Conservation (phyloP, 2,329 filamentous ascomycete genomes). For the Aspergillus brunneoviolaceus region DNA sequence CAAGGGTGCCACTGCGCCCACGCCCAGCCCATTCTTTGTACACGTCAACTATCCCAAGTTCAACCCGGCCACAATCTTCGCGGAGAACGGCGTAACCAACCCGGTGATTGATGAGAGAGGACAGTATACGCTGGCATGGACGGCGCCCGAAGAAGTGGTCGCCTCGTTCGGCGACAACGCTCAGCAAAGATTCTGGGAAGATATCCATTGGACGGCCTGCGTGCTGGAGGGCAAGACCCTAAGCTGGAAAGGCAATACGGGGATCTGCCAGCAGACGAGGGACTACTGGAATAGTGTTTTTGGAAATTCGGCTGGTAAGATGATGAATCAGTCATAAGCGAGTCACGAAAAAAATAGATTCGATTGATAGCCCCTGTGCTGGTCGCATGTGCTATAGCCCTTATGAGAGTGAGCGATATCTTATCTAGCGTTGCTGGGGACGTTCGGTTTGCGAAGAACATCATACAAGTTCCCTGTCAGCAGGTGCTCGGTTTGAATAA, state of each 20-base stretch:
- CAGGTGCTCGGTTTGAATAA: too few species aligned
- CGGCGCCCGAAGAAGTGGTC: conserved; percentile 22
- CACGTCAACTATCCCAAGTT: conserved; percentile 34
- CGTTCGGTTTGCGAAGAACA: too few species aligned
- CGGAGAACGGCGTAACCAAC: background rate
- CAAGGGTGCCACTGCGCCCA: conserved; percentile 29
- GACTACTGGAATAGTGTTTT: conserved; percentile 25
- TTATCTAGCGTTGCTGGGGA: too few species aligned
- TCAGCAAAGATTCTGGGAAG: conserved; percentile 35
- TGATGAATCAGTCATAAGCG: background rate
- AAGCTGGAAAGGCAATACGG: conserved; percentile 22
- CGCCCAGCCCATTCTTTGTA: conserved; percentile 36
- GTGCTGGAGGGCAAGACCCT: conserved; percentile 26
- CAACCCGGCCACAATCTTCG: conserved; percentile 35
- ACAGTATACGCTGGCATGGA: conserved; percentile 25
- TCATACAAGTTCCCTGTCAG: too few species aligned
- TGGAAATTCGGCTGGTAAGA: conserved; percentile 7
- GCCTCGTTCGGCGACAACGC: conserved; percentile 31
- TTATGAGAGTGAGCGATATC: too few species aligned
- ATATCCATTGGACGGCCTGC: conserved; percentile 26
- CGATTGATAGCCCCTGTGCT: background rate
- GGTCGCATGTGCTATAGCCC: background rate
- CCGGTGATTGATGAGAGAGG: conserved; percentile 25
- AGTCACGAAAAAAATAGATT: background rate
- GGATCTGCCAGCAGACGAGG: conserved; percentile 17